Conservation (phyloP, 1,139 yeast genomes). For the Candida smagusa region DNA sequence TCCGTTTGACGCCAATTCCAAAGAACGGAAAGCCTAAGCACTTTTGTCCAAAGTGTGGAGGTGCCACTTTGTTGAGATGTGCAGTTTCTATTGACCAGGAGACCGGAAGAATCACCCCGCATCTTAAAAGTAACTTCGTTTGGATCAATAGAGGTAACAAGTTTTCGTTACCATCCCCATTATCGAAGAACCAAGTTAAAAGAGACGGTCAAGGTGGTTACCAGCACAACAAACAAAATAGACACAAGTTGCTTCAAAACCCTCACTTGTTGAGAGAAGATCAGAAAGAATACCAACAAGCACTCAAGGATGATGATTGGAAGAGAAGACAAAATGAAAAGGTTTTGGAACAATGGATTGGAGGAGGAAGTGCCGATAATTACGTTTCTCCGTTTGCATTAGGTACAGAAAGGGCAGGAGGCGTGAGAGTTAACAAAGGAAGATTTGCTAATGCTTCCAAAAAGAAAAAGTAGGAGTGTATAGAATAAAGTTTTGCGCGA, state of each 20-base stretch:
- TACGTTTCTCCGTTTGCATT: constrained; percentile 84
- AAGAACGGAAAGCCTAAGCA: constrained; percentile 74
- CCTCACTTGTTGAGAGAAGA: constrained; percentile 79
- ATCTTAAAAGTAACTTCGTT: constrained; percentile 84
- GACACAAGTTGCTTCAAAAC: constrained; percentile 49
- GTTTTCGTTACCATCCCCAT: constrained; percentile 70
- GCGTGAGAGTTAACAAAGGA: constrained; percentile 81
- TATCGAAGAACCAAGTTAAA: constrained; percentile 60
- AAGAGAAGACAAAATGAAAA: constrained; percentile 83
- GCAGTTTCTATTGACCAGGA: constrained; percentile 79
- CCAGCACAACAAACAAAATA: constrained; percentile 62
- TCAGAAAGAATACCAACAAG: constrained; percentile 88
- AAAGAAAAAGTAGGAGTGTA: constrained; percentile 28
- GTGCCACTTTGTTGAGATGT: constrained; percentile 83
- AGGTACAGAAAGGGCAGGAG: constrained; percentile 58
- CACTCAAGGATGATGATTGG: constrained; percentile 86
- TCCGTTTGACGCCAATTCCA: constrained; percentile 73
- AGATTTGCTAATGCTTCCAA: constrained; percentile 68
- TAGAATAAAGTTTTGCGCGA: not conserved
- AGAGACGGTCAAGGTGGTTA: constrained; percentile 69
- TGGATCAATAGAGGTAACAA: constrained; percentile 91
- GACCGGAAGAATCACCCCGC: constrained; percentile 86
- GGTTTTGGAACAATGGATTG: constrained; percentile 81
- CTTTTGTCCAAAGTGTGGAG: constrained; percentile 97
- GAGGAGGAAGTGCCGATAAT: constrained; percentile 92